These are phyloP conservation scores for Gloeostereum incarnatum DNA, from an alignment of 768 basidiomycete species.

Conservation along the genomic window DNA sequence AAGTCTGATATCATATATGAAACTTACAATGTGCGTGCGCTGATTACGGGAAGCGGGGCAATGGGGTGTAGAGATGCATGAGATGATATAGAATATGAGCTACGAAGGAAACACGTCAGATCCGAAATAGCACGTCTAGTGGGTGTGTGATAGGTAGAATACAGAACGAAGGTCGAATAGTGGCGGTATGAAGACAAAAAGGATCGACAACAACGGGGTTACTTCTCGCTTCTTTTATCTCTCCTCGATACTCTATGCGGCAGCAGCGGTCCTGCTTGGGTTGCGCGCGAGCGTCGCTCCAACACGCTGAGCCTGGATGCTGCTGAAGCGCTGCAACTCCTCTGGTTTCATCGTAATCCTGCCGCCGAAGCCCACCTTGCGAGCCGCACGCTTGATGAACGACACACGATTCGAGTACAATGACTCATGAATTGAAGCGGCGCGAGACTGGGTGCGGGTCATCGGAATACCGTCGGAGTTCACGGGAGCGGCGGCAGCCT, in stretches of 20 bases:
- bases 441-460: constrained; percentile 82
- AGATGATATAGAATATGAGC: too few species aligned
- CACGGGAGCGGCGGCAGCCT: constrained; percentile 26
- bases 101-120: too few species aligned
- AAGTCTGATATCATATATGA: too few species aligned
- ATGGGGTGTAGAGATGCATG: too few species aligned
- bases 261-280: constrained; percentile 49
- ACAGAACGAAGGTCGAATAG: too few species aligned
- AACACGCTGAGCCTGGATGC: constrained; percentile 74
- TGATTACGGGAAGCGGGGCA: too few species aligned
- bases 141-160: too few species aligned
- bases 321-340: constrained; percentile 80
- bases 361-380: constrained; percentile 83
- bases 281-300: constrained; percentile 73
- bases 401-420: constrained; percentile 92
- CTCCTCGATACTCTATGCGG: constrained; percentile 7
- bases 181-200: too few species aligned
- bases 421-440: constrained; percentile 83
- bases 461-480: constrained; percentile 58
- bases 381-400: constrained; percentile 83
- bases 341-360: constrained; percentile 76
- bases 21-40: too few species aligned
- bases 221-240: too few species aligned
- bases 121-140: too few species aligned
- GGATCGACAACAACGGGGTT: too few species aligned